phyloP scores from a whole-genome alignment of 1,139 yeast genomes.

The Neolecta irregularis region DNA sequence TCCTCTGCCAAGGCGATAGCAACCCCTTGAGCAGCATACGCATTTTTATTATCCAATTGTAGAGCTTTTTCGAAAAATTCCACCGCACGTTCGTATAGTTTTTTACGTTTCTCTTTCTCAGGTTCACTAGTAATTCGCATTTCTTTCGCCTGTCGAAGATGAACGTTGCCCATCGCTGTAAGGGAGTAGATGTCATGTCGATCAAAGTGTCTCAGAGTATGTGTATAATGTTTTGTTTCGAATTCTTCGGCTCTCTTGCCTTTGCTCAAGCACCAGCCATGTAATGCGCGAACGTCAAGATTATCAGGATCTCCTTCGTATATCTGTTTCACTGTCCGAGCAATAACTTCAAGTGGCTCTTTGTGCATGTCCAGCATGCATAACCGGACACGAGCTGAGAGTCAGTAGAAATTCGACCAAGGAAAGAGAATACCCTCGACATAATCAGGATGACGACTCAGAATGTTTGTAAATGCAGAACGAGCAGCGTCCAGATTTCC shows the following conservation, averaged over 20 bases:
- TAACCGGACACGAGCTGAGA: constrained; percentile 13
- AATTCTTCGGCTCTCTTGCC: constrained; percentile 34
- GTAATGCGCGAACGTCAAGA: constrained; percentile 74
- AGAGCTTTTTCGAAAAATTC: constrained; percentile 81
- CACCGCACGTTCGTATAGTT: constrained; percentile 72
- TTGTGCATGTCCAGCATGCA: constrained; percentile 13
- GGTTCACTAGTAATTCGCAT: constrained; percentile 36
- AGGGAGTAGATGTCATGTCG: constrained; percentile 78
- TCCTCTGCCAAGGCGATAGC: constrained; percentile 88
- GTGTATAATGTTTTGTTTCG: constrained; percentile 71
- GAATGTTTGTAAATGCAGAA: constrained; percentile 39
- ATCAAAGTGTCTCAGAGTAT: constrained; percentile 64
- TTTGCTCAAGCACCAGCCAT: constrained; percentile 72
- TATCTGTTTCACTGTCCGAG: constrained; percentile 39
- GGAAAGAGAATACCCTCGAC: constrained; percentile 48
- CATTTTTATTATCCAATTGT: constrained; percentile 68
- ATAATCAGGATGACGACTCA: constrained; percentile 51
- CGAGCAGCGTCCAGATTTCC: constrained; percentile 34
- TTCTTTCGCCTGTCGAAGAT: constrained; percentile 71
- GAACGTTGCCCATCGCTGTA: constrained; percentile 77
- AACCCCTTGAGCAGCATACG: constrained; percentile 94
- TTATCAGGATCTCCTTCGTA: constrained; percentile 42
- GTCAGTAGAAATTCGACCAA: not conserved
- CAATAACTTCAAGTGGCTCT: constrained; percentile 28
- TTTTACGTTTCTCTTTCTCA: constrained; percentile 53